Conservation (phyloP, 176 grass and related monocot species). For the Aegilops speltoides region DNA sequence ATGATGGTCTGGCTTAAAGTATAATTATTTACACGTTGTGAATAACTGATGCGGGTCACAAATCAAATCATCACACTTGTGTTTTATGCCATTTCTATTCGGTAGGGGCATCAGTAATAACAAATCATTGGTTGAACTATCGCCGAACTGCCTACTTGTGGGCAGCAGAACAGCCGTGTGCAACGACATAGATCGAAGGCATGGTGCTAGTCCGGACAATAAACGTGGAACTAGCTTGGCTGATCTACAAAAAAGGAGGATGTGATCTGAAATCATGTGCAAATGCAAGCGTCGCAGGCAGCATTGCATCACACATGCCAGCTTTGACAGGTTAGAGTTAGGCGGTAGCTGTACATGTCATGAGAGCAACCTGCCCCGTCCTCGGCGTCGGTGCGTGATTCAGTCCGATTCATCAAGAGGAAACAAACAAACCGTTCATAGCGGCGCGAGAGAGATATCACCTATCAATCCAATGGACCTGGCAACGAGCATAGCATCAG, state of each 20-base stretch:
- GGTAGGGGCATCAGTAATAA: too few species aligned
- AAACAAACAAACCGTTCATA: background rate
- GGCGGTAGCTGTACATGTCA: background rate
- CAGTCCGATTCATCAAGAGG: background rate
- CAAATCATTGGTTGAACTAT: background rate
- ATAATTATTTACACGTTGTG: too few species aligned
- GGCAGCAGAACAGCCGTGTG: background rate
- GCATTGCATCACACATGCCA: background rate
- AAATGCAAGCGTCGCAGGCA: background rate
- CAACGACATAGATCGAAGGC: background rate
- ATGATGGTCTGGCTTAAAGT: too few species aligned
- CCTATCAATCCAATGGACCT: background rate
- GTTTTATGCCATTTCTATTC: too few species aligned
- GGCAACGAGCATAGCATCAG: background rate
- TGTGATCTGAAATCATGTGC: constrained; percentile 17
- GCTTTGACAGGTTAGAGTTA: constrained; percentile 12
- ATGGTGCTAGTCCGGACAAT: background rate
- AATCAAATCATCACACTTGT: too few species aligned
- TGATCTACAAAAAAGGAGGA: background rate
- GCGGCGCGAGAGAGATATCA: background rate
- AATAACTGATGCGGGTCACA: too few species aligned
- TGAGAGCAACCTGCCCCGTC: constrained; percentile 16
- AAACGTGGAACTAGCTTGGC: constrained; percentile 6
- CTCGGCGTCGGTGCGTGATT: background rate
- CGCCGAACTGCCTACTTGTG: background rate